A percentile compares a stretch with the other conserved stretches of the same genome.
These are phyloP conservation scores for Daedaleopsis sinensis DNA, from an alignment of 768 basidiomycete species.

Conservation along the genomic window DNA sequence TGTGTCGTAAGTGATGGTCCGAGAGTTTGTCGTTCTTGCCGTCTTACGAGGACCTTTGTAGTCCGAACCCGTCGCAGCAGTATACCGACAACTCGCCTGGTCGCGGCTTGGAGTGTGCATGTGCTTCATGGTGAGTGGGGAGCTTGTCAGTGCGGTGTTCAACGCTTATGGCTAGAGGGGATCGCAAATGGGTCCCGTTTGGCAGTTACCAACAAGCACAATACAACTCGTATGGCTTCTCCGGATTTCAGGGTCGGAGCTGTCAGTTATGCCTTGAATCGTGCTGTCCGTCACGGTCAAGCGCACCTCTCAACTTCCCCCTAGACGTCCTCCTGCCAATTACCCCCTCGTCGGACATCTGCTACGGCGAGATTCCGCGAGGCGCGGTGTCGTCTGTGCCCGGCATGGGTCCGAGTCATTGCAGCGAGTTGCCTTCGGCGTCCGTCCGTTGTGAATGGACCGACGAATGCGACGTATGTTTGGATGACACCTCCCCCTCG, in stretches of 20 bases:
- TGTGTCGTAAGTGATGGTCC: not conserved
- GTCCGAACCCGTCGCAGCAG: not conserved
- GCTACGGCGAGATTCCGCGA: not conserved
- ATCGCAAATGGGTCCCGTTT: not conserved
- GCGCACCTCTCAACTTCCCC: not conserved
- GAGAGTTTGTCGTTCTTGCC: no score
- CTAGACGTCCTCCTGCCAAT: not conserved
- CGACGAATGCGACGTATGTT: not conserved
- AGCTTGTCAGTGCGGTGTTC: not conserved
- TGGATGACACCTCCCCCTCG: constrained; percentile 20
- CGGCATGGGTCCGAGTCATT: no score
- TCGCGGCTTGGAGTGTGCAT: not conserved
- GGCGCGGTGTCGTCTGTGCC: no score
- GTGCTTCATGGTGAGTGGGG: not conserved
- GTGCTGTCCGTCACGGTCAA: not conserved
- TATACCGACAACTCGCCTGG: not conserved
- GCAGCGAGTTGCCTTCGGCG: not conserved
- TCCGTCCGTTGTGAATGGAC: constrained; percentile 13
- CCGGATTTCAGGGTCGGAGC: not conserved
- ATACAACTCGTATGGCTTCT: not conserved
- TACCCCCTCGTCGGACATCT: not conserved
- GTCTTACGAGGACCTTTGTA: not conserved
- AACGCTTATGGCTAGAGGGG: not conserved
- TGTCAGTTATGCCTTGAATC: not conserved
- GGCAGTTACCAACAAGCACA: not conserved